Base-by-base conservation (phyloP, 1,284 basidiomycete genomes). In the Naganishia sp. region DNA sequence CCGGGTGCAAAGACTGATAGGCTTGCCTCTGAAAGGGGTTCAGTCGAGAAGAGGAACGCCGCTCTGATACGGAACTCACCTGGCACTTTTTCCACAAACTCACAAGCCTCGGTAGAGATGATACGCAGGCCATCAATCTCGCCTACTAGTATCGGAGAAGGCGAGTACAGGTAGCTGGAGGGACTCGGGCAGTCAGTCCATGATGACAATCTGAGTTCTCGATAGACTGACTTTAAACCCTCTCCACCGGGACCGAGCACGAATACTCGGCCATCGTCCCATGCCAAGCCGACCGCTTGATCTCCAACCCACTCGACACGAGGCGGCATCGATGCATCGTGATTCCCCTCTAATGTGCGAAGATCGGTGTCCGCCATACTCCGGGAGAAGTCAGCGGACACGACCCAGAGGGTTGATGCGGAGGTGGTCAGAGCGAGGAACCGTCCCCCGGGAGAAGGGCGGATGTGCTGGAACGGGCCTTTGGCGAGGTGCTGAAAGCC, bases 301-400 rank as follows among this genome's bases (percentile, higher is more conserved):
- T 94, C 94, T 6, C 94, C 94, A 74, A 94, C 98, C 96, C 96
- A 99, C 74, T 90, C 89, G 0, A 94, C 87, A 71, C 88, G 87
- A 35, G 84, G 76, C 9, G 82, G 80, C 42, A 75, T 65, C 6
- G 74, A 74, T 6, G 64, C 62, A n/a, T 72, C 67, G 13, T 73
- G 74, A 41, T 79, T 76, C 11, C 72, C 72, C 31, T 68, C 60
- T 10, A 78, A 63, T 7, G 65, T 45, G 0, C 67, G 47, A 25
- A 83, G 87, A 65, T 92, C 87, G 71, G 92, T 93, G 73, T 95
- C 92, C 7, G 91, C 90, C 70, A 97, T 84, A 72, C 86, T 91
- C 43, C 92, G 85, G 68, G 91, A 88, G 74, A 98, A 95, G 78
- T 98, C 93, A 18, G 89, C 86, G 6, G 92, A 94, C 17, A 96